phyloP scores from a whole-genome alignment of 768 basidiomycete species.

The Naganishia vaughanmartiniae region DNA sequence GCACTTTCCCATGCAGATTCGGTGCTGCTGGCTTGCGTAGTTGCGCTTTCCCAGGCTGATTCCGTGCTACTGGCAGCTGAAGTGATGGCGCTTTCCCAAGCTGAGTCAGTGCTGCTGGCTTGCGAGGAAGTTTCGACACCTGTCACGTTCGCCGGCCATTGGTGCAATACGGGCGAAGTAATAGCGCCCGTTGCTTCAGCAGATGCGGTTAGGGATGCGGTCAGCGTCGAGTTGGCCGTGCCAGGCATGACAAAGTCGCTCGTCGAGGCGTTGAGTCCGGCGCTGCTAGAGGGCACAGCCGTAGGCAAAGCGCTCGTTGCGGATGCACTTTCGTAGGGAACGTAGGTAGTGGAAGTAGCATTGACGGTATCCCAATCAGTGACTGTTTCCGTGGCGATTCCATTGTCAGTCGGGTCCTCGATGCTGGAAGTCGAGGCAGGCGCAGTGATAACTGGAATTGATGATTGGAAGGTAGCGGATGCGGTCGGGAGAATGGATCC shows the following conservation, averaged over 20 bases:
- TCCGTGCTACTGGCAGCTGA: not conserved
- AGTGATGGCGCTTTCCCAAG: conserved; percentile 9
- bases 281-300: not conserved
- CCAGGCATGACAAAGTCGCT: not conserved
- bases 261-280: not conserved
- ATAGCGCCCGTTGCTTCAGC: not conserved
- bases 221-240: not conserved
- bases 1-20: conserved; percentile 10
- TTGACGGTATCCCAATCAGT: conserved; percentile 41
- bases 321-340: conserved; percentile 13
- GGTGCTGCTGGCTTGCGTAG: not conserved
- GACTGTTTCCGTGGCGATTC: conserved; percentile 40
- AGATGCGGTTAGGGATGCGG: not conserved
- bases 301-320: not conserved
- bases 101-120: conserved; percentile 4
- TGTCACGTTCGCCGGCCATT: conserved; percentile 1
- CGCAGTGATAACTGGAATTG: not conserved
- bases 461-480: not conserved
- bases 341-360: conserved; percentile 42
- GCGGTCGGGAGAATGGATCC: not conserved
- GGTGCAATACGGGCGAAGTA: not conserved
- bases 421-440: conserved; percentile 10
- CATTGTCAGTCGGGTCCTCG: conserved; percentile 34
- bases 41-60: conserved; percentile 9
- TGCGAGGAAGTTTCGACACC: not conserved